Conservation (phyloP, 106 monocot species). For the Dendrobium nobile region DNA sequence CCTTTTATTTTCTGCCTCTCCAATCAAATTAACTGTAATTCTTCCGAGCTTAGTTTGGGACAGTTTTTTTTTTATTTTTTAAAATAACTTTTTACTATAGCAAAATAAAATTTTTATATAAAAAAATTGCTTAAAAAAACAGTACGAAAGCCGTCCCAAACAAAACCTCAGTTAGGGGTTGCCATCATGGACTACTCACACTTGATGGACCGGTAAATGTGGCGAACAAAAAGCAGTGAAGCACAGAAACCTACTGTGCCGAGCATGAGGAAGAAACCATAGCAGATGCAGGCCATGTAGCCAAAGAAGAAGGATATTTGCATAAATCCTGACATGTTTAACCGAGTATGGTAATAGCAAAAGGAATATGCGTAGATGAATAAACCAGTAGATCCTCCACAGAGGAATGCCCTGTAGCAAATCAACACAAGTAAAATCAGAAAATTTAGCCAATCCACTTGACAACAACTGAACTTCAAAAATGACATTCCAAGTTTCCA, state of each 20-base stretch:
- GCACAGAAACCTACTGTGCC: constrained; percentile 55
- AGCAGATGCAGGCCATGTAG: constrained; percentile 21
- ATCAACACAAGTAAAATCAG: neutral
- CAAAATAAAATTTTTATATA: too few species aligned
- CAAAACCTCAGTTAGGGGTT: too few species aligned
- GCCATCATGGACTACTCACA: constrained; percentile 30
- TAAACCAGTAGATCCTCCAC: constrained; percentile 57
- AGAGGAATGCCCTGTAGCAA: constrained; percentile 44
- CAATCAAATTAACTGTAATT: too few species aligned
- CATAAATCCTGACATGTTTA: constrained; percentile 64
- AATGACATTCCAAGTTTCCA: neutral
- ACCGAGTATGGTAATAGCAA: constrained; percentile 54
- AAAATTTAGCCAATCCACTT: neutral
- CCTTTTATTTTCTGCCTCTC: too few species aligned
- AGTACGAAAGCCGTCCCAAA: too few species aligned
- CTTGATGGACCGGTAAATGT: constrained; percentile 68
- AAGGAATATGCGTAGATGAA: constrained; percentile 60
- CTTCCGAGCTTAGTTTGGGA: too few species aligned
- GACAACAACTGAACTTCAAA: too few species aligned
- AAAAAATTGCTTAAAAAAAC: too few species aligned
- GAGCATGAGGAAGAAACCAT: constrained; percentile 54
- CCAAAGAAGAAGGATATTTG: constrained; percentile 61
- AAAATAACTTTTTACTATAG: too few species aligned
- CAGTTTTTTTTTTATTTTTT: too few species aligned
- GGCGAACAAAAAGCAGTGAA: constrained; percentile 52